Percentiles rank a stretch among this genome's conserved stretches.
These are phyloP conservation scores for Lactifluus pinguis DNA, from an alignment of 768 basidiomycete genomes.

Conservation along the genomic window DNA sequence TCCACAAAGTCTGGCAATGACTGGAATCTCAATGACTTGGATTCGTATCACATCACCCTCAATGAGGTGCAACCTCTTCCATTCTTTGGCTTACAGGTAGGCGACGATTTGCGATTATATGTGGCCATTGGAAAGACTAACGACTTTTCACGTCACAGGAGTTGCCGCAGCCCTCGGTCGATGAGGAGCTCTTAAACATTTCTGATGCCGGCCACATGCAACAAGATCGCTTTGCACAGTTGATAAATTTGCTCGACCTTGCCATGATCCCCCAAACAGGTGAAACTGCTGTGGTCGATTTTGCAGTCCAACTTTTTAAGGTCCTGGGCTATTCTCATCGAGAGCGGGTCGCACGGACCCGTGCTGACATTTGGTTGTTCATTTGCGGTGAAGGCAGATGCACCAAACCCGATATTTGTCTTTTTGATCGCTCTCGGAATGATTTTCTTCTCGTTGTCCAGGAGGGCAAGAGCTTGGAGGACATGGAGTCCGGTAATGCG, in stretches of 20 bases:
- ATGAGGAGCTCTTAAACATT: neutral
- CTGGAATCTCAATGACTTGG: too few relatives aligned
- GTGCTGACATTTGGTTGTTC: too few relatives aligned
- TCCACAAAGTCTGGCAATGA: too few relatives aligned
- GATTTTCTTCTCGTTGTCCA: slow-evolving; percentile 9
- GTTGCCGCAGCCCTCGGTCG: neutral
- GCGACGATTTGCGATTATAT: neutral
- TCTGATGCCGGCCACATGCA: neutral
- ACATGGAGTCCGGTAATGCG: neutral
- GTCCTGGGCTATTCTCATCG: neutral
- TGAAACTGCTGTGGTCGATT: too few relatives aligned
- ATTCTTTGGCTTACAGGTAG: neutral
- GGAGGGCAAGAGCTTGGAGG: neutral
- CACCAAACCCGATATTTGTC: neutral
- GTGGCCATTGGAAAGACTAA: neutral
- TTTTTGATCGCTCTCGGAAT: neutral
- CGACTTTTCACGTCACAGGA: neutral
- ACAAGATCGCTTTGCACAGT: neutral
- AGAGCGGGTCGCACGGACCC: neutral
- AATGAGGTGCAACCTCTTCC: neutral
- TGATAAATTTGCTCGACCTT: neutral
- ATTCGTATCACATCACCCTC: neutral
- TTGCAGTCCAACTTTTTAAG: too few relatives aligned
- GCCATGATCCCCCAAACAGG: neutral
- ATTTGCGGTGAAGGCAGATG: neutral